phyloP scores from a whole-genome alignment of 768 basidiomycete genomes.

The Rhodosporidiobolus sp. region DNA sequence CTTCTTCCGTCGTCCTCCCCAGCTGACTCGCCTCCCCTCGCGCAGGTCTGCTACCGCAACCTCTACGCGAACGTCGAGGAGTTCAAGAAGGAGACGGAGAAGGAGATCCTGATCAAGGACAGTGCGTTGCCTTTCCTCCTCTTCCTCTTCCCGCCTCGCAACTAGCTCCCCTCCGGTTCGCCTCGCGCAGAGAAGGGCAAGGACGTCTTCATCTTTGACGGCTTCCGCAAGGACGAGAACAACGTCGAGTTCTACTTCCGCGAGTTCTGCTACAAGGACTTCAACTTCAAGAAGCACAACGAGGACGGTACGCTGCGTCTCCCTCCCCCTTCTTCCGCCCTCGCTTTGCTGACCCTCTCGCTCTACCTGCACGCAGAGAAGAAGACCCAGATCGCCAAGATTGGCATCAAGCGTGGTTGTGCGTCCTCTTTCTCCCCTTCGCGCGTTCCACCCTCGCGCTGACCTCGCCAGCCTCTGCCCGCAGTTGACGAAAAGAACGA shows the following conservation, averaged over 20 bases:
- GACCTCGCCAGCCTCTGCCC: no score
- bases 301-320: not conserved
- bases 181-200: not conserved
- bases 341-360: not conserved
- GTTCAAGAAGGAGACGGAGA: not conserved
- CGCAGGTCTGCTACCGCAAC: constrained; percentile 8
- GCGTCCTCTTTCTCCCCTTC: not conserved
- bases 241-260: constrained; percentile 8
- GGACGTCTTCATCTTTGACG: constrained; percentile 9
- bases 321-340: no score
- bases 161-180: not conserved
- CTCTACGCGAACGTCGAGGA: constrained; percentile 1
- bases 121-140: not conserved
- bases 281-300: not conserved
- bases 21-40: not conserved
- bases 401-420: not conserved
- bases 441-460: no score
- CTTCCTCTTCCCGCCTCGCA: not conserved
- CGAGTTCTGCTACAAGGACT: constrained; percentile 19
- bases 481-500: no score
- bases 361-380: not conserved
- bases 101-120: constrained; percentile 5
- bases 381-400: not conserved
- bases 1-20: not conserved
- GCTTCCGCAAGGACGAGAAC: not conserved